Percentiles rank a stretch among this genome's conserved stretches.
Evolutionary conservation across 352 stramenopile species (phyloP).

Genomic region (Plasmopara halstedii): DNA sequence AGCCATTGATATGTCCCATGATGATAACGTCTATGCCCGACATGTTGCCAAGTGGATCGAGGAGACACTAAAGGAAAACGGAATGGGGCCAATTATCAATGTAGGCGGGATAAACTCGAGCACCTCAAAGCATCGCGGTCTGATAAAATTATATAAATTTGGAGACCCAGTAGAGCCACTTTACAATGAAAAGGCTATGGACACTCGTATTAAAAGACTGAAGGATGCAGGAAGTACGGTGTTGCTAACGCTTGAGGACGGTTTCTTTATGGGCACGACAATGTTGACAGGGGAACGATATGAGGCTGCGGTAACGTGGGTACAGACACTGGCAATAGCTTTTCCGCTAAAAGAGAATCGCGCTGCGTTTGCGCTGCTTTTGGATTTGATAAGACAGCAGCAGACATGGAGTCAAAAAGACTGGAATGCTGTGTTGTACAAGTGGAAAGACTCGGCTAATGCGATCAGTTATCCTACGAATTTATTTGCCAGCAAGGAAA

Average conservation of each 20-base stretch:
- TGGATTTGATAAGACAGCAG: conserved; percentile 24
- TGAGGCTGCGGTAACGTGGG: conserved; percentile 48
- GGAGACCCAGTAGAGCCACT: conserved; percentile 30
- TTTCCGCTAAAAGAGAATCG: conserved; percentile 66
- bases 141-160: conserved; percentile 37
- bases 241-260: conserved; percentile 56
- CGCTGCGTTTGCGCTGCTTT: conserved; percentile 34
- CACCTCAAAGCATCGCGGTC: conserved; percentile 17
- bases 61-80: conserved; percentile 35
- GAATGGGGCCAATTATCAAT: conserved; percentile 41
- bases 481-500: conserved; percentile 39
- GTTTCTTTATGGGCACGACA: conserved; percentile 55
- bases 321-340: conserved; percentile 33
- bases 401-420: conserved; percentile 32
- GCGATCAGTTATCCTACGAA: conserved; percentile 47
- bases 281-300: conserved; percentile 48
- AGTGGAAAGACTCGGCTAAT: conserved; percentile 42
- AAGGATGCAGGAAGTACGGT: conserved; percentile 51
- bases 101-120: conserved; percentile 37
- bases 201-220: conserved; percentile 49
- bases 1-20: conserved; percentile 28
- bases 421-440: conserved; percentile 43
- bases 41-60: conserved; percentile 63
- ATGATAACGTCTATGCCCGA: conserved; percentile 12
- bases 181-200: conserved; percentile 15